Conservation (phyloP, 2,329 filamentous ascomycete genomes). For the Claviceps monticola region DNA sequence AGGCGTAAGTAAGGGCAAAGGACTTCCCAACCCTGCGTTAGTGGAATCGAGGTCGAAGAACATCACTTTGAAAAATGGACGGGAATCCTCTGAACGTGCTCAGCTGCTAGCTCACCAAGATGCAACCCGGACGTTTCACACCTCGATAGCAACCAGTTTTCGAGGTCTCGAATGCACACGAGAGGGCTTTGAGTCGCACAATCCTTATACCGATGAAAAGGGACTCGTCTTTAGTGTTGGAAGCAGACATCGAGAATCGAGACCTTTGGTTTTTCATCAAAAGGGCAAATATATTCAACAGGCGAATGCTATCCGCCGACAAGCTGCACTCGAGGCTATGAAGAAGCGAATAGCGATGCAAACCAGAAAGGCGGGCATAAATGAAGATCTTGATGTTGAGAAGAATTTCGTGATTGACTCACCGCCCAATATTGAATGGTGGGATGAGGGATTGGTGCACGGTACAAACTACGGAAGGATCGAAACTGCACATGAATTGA, state of each 20-base stretch:
- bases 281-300: conserved; percentile 97
- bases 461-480: conserved; percentile 62
- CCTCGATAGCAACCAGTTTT: conserved; percentile 6
- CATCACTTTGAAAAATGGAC: conserved; percentile 24
- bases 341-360: conserved; percentile 84
- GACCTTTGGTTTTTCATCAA: conserved; percentile 77
- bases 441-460: conserved; percentile 78
- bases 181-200: conserved; percentile 22
- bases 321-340: conserved; percentile 83
- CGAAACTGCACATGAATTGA: conserved; percentile 50
- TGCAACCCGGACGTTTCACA: conserved; percentile 2
- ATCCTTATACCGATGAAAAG: conserved; percentile 72
- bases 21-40: conserved; percentile 63
- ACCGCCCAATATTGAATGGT: conserved; percentile 90
- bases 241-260: conserved; percentile 51
- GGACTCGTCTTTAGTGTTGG: conserved; percentile 43
- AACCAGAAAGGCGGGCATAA: conserved; percentile 79
- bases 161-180: not conserved
- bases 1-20: conserved; percentile 41
- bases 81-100: conserved; percentile 8
- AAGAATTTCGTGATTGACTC: conserved; percentile 75
- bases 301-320: conserved; percentile 74
- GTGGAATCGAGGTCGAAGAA: conserved; percentile 39
- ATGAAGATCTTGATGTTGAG: conserved; percentile 79
- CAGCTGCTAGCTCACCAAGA: not conserved